These are phyloP conservation scores for Solanum chmielewskii DNA, from an alignment of 257 asterid species.

Conservation along the genomic window DNA sequence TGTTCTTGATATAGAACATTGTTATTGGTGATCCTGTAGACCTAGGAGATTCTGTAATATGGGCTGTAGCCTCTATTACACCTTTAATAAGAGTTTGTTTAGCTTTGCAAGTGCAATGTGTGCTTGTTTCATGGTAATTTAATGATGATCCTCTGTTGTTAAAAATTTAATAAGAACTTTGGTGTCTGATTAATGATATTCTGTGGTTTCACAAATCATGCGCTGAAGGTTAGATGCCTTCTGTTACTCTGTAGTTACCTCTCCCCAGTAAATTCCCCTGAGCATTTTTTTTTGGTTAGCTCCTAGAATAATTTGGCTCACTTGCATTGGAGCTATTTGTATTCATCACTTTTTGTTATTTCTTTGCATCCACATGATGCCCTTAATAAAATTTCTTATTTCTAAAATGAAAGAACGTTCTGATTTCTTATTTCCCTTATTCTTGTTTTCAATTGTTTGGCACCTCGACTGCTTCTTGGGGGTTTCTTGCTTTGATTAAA, in stretches of 20 bases:
- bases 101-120: not conserved
- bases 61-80: not conserved
- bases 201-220: not conserved
- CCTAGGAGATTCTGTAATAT: not conserved
- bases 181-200: not conserved
- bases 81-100: not conserved
- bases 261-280: not conserved
- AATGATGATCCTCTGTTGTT: not conserved
- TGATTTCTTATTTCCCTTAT: not conserved
- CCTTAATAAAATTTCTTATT: not conserved
- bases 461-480: not conserved
- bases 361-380: not conserved
- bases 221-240: not conserved
- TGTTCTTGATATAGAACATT: not conserved
- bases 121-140: not conserved
- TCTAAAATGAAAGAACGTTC: not conserved
- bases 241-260: not conserved
- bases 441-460: not conserved
- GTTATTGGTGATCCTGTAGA: not conserved
- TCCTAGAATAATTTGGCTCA: not conserved
- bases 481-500: not conserved
- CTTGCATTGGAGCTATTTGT: not conserved
- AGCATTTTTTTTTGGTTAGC: not conserved
- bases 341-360: not conserved
- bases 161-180: not conserved